A percentile compares a stretch with the other conserved stretches of the same genome.
Conservation (phyloP, 2,329 filamentous ascomycete species). For the Thyridium curvatum region DNA sequence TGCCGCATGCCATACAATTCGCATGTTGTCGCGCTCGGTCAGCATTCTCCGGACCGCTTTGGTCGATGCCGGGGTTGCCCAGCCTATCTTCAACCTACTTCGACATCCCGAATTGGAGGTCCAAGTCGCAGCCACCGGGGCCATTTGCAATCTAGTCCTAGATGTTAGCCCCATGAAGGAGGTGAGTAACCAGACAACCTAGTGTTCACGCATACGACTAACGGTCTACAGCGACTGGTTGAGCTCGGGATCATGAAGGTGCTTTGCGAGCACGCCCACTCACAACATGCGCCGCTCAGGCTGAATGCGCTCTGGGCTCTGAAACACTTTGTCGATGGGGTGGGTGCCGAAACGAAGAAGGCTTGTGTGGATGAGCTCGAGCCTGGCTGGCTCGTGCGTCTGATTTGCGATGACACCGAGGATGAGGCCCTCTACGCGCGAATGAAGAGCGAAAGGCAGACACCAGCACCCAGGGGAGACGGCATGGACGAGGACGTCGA, state of each 20-base stretch:
- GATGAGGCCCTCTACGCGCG: slow-evolving; percentile 39
- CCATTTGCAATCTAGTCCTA: slow-evolving; percentile 77
- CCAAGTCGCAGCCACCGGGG: slow-evolving; percentile 77
- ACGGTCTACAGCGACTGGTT: slow-evolving; percentile 54
- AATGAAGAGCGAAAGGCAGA: slow-evolving; percentile 9
- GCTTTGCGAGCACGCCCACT: slow-evolving; percentile 79
- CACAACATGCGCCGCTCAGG: slow-evolving; percentile 69
- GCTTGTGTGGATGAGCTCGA: slow-evolving; percentile 71
- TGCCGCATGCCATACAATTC: slow-evolving; percentile 76
- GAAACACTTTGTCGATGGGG: slow-evolving; percentile 78
- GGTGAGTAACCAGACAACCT: slow-evolving; percentile 41
- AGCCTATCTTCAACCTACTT: slow-evolving; percentile 70
- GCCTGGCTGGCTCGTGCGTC: slow-evolving; percentile 71
- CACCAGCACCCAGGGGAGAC: slow-evolving; percentile 10
- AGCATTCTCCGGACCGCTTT: slow-evolving; percentile 78
- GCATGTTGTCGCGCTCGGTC: slow-evolving; percentile 79
- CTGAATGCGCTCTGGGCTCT: slow-evolving; percentile 88
- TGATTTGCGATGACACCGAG: slow-evolving; percentile 62
- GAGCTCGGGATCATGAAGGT: slow-evolving; percentile 68
- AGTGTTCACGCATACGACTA: background rate
- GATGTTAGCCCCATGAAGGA: slow-evolving; percentile 90
- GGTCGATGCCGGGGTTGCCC: slow-evolving; percentile 76
- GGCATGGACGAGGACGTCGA: slow-evolving; percentile 54
- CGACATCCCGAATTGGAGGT: slow-evolving; percentile 70
- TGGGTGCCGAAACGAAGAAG: slow-evolving; percentile 67